Conservation (phyloP, 352 stramenopile genomes). For the Globisporangium splendens region DNA sequence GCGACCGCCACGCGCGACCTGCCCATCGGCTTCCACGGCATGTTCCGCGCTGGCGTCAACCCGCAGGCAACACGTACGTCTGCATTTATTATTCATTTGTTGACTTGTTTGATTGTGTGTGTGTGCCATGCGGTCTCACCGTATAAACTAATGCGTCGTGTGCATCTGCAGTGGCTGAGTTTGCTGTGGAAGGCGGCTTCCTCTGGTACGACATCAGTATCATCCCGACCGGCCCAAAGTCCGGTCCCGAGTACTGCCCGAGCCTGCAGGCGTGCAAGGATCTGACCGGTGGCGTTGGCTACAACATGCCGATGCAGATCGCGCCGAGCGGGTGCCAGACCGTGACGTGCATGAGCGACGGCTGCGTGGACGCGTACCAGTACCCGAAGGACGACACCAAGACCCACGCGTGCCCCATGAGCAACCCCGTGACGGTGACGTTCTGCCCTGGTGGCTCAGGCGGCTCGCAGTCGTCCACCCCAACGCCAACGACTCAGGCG, state of each 20-base stretch:
- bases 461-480: conserved; percentile 4
- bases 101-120: no score
- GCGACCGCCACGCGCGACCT: conserved; percentile 6
- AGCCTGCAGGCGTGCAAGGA: conserved; percentile 35
- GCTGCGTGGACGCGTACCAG: conserved; percentile 37
- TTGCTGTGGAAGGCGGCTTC: conserved; percentile 25
- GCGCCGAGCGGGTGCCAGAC: conserved; percentile 28
- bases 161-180: conserved; percentile 30
- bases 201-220: conserved; percentile 55
- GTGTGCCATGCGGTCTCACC: no score
- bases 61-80: conserved; percentile 19
- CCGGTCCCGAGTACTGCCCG: conserved; percentile 29
- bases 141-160: neutral
- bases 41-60: conserved; percentile 16
- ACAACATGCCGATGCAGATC: conserved; percentile 50
- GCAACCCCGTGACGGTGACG: conserved; percentile 35
- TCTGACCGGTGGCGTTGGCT: conserved; percentile 33
- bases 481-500: conserved; percentile 14
- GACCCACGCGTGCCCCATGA: conserved; percentile 33
- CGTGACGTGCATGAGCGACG: conserved; percentile 30
- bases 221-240: conserved; percentile 33
- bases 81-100: no score
- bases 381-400: conserved; percentile 40
- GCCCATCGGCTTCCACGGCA: conserved; percentile 8
- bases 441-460: conserved; percentile 44